A percentile compares a stretch with the other conserved stretches of the same genome.
These are phyloP conservation scores for Candida cerambycidarum DNA, from an alignment of 805 yeast genomes.

Conservation along the genomic window DNA sequence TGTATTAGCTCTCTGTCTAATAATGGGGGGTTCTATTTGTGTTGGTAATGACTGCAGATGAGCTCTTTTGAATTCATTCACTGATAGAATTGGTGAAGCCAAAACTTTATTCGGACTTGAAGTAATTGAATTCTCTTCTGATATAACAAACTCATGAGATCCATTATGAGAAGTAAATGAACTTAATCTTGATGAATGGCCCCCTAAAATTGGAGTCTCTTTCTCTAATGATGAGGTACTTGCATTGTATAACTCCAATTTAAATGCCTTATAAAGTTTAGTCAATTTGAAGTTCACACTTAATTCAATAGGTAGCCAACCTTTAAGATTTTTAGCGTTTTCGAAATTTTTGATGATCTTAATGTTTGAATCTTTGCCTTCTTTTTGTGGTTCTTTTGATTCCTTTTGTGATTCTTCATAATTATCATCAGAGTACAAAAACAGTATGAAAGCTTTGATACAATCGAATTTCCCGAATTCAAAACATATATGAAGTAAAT, in stretches of 20 bases:
- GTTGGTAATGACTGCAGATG: slow-evolving; percentile 36
- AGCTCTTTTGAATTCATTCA: slow-evolving; percentile 25
- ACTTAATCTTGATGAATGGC: slow-evolving; percentile 1
- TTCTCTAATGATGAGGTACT: neutral
- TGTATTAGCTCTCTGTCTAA: slow-evolving; percentile 18
- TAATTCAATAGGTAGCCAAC: slow-evolving; percentile 35
- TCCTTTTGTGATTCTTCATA: slow-evolving; percentile 2
- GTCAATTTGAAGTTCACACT: slow-evolving; percentile 31
- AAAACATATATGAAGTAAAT: slow-evolving; percentile 39
- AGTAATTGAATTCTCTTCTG: slow-evolving; percentile 1
- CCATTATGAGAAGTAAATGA: slow-evolving; percentile 1
- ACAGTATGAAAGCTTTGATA: slow-evolving; percentile 22
- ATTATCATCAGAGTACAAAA: slow-evolving; percentile 9
- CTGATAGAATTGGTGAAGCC: slow-evolving; percentile 32
- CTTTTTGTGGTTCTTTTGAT: no score
- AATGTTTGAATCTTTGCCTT: neutral
- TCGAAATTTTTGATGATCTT: slow-evolving; percentile 22
- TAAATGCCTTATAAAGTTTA: slow-evolving; percentile 24
- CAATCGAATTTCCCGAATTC: slow-evolving; percentile 36
- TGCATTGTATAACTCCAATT: slow-evolving; percentile 18
- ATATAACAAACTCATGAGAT: neutral
- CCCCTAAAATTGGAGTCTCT: neutral
- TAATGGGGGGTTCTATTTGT: slow-evolving; percentile 20
- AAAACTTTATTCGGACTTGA: slow-evolving; percentile 24
- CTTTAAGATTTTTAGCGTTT: slow-evolving; percentile 24